Conservation (phyloP, 75 land plant genomes). For the Azolla pinnata region DNA sequence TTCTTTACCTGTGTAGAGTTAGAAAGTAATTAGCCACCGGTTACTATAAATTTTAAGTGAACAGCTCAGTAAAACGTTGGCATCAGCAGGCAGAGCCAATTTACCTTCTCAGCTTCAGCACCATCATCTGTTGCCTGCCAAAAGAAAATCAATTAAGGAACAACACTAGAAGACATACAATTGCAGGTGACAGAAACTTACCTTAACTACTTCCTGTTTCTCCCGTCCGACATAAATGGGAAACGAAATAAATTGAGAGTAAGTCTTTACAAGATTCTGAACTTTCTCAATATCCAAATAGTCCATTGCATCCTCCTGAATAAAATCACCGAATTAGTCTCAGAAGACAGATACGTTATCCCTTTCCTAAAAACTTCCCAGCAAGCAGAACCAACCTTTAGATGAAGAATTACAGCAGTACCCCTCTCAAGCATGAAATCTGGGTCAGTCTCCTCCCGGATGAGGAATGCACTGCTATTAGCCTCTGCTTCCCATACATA, state of each 20-base stretch:
- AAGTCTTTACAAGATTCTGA: slow-evolving; percentile 78
- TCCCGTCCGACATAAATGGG: slow-evolving; percentile 98
- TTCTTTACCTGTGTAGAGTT: slow-evolving; percentile 4
- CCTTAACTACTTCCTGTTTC: slow-evolving; percentile 68
- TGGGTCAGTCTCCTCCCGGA: slow-evolving; percentile 85
- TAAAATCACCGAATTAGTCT: not conserved
- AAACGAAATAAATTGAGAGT: slow-evolving; percentile 95
- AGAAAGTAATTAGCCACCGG: no score
- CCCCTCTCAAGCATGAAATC: slow-evolving; percentile 74
- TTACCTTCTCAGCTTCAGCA: not conserved
- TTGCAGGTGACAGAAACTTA: not conserved
- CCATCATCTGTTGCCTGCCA: not conserved
- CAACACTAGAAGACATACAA: not conserved
- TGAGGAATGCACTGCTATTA: slow-evolving; percentile 49
- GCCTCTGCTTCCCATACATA: slow-evolving; percentile 97
- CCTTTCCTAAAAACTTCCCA: not conserved
- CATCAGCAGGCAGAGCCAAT: not conserved
- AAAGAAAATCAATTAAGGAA: not conserved
- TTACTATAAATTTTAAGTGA: not conserved
- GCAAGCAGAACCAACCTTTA: slow-evolving; percentile 46
- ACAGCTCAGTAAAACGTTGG: not conserved
- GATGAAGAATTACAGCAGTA: slow-evolving; percentile 68
- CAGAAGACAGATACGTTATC: not conserved
- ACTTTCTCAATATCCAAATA: slow-evolving; percentile 76
- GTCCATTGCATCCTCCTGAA: slow-evolving; percentile 70